Evolutionary conservation across 257 asterid species (phyloP), one percentile per base, ranked within the genome.

Genomic region (Nicotiana knightiana): DNA sequence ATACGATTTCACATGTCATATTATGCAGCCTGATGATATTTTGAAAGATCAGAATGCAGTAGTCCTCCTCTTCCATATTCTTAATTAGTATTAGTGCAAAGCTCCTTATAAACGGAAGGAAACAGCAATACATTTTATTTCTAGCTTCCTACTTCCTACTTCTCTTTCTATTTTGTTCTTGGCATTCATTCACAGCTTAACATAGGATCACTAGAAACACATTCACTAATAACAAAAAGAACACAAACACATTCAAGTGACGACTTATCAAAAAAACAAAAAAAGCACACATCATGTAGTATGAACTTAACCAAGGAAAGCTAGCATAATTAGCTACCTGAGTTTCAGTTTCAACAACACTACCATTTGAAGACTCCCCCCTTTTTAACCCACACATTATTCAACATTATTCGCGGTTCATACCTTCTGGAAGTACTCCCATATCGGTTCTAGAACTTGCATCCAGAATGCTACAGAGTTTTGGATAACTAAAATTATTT

Each of bases 341-440:
- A 71, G 76, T 66, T 61, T 81, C 59, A 87, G 54, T 63, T 81
- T 83, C 79, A 82, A 85, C 82, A 87, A 76, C 86, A 83, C 51
- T 79, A 71, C 76, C 85, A 78, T 82, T 79, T 6, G 61, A 21
- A 61, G 37, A 80, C 63, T 88, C 87, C 83, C 86, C 90, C 0
- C 82, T 85, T 91, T 82, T 85, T 88, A 76, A 91, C 92, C 95
- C 95, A 91, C 65, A 32, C 80, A 90, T 12, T 77, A 39, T 79
- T 79, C 83, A 21, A 54, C 32, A 75, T 70, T 82, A 18, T 4
- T 17, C 61, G 33, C 51, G 9, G 37, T 12, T 51, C 82, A 21
- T 12, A 80, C 37, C 83, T 82, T 75, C 85, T 83, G 58, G 58
- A 10, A 2, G 51, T 43, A 70, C 70, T 62, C 13, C 18, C 10